Evolutionary conservation across 1,139 yeast species (phyloP), one percentile per base, ranked within the genome.

Genomic region (Kazachstania sp.): DNA sequence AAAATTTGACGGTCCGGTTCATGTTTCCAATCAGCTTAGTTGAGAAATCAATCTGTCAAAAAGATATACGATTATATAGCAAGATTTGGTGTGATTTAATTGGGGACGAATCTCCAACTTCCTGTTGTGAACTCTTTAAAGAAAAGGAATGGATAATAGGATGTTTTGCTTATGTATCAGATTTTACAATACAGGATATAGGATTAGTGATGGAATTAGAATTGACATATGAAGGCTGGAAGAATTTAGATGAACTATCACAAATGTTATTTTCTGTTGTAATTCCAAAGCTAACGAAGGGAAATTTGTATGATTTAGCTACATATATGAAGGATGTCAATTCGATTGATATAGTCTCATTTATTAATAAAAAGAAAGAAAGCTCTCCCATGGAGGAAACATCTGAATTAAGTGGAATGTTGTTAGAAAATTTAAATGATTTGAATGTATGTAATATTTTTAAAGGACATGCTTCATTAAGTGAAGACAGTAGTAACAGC

Each of bases 91-190:
- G 79, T 46, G 75, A 74, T 45, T 45, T 81, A 0, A 63, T 82
- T 40, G 90, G 90, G 0, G 83, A 79, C 57, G 90, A 83, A 63
- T 63, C 77, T 1, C 48, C 55, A 2, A 73, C 73, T 0, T 76
- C 86, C 0, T 63, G 71, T 35, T 71, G 70, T 54, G 60, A 66
- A 44, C 64, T 52, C 47, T 64, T 74, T 19, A 61, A 51, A 16
- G 41, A 45, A 37, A 67, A 54, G 15, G 65, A 65, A 16, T 69
- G 64, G 47, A 64, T 72, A 5, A 61, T 67, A 1, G 60, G 64
- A 0, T 59, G 77, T 2, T 56, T 57, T 35, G 74, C 78, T 0
- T 74, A 68, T 45, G 56, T 67, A 2, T 74, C 77, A 20, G 51
- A 61, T 2, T 56, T 79, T 11, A 59, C 75, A 0, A 48, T 57